Evolutionary conservation across 306 rosid species (phyloP).

Genomic region (Carpinus viminea): DNA sequence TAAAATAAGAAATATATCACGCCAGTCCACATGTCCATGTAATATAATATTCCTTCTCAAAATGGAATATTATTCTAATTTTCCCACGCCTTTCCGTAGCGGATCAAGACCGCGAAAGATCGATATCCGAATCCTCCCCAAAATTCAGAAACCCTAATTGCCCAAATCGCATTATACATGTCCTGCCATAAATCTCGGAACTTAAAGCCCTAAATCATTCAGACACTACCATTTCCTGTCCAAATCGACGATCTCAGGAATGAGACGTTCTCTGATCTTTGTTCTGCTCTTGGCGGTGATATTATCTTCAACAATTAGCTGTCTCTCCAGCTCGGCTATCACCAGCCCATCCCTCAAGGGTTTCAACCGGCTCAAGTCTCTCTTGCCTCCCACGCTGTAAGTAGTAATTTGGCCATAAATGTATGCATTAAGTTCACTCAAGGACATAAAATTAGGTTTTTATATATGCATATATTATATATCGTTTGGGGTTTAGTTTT

Average conservation of each 20-base stretch:
- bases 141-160: background rate
- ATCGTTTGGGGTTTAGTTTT: background rate
- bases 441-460: background rate
- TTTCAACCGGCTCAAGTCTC: slow-evolving; percentile 18
- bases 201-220: background rate
- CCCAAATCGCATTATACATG: background rate
- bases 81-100: background rate
- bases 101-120: background rate
- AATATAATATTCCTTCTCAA: too few relatives aligned
- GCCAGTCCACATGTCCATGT: too few relatives aligned
- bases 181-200: background rate
- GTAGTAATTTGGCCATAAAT: background rate
- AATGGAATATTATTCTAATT: too few relatives aligned
- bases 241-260: background rate
- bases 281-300: slow-evolving; percentile 19
- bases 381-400: slow-evolving; percentile 29
- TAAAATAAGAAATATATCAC: too few relatives aligned
- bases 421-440: background rate
- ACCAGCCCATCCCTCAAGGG: background rate
- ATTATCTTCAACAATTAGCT: slow-evolving; percentile 9
- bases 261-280: slow-evolving; percentile 26
- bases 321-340: slow-evolving; percentile 21
- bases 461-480: background rate
- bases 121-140: background rate
- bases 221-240: background rate